These are phyloP conservation scores for Tolypocladium ovalisporum DNA, from an alignment of 2,329 filamentous ascomycete genomes.

Conservation along the genomic window DNA sequence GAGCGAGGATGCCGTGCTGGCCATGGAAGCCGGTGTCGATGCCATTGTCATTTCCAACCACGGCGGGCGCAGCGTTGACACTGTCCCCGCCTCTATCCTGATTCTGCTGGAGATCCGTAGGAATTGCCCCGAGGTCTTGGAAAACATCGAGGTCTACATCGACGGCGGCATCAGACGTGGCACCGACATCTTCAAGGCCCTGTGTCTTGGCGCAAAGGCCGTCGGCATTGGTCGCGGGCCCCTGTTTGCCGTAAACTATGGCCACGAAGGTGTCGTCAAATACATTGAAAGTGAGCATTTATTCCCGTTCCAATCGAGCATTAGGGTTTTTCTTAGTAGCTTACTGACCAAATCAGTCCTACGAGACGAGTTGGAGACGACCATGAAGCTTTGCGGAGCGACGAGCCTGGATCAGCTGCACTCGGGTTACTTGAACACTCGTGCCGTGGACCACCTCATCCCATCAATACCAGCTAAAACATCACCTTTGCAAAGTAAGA, in stretches of 20 bases:
- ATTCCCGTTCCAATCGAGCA: not conserved
- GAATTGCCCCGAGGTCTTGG: constrained; percentile 49
- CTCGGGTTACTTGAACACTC: constrained; percentile 48
- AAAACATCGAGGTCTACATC: constrained; percentile 48
- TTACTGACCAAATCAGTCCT: constrained; percentile 13
- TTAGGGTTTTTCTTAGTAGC: no score
- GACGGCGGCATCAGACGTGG: constrained; percentile 57
- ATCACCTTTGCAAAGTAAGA: not conserved
- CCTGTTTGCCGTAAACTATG: constrained; percentile 50
- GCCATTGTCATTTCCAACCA: constrained; percentile 64
- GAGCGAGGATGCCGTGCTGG: constrained; percentile 48
- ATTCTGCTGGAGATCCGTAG: constrained; percentile 52
- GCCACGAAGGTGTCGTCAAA: constrained; percentile 43
- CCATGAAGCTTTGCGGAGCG: constrained; percentile 56
- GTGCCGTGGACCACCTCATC: constrained; percentile 35
- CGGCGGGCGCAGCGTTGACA: constrained; percentile 48
- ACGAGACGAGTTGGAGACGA: constrained; percentile 51
- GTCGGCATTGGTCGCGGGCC: constrained; percentile 53
- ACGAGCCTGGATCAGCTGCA: constrained; percentile 49
- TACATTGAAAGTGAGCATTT: constrained; percentile 36
- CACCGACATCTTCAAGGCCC: constrained; percentile 55
- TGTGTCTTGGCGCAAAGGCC: constrained; percentile 53
- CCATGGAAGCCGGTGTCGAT: constrained; percentile 49
- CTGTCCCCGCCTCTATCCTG: constrained; percentile 41
- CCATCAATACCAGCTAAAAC: constrained; percentile 10